Evolutionary conservation across 2,329 filamentous ascomycete species (phyloP), one percentile per base, ranked within the genome.

Genomic region (Aspergillus luchuensis): DNA sequence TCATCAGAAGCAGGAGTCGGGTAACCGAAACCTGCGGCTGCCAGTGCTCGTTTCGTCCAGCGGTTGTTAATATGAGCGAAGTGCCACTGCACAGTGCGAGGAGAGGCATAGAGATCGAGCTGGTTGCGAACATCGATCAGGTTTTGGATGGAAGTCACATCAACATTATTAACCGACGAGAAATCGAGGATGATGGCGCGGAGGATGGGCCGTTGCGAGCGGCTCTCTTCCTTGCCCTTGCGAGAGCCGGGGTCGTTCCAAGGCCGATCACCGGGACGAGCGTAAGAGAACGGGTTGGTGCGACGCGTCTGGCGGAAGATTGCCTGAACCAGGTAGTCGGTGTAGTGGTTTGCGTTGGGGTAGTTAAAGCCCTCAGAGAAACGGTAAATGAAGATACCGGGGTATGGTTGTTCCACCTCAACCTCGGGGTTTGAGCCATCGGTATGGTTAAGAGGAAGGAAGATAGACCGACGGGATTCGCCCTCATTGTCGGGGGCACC

Each of bases 301-400:
- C 91, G 89, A 39, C 90, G 87, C 2, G 93, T 96, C 62, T 88
- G 79, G 47, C 82, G 75, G 66, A 89, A 89, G 50, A 96, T 86
- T 67, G 87, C 85, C 2, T 83, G 78, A 2, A 87, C 85, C 54
- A 96, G 82, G 70, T 91, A 86, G 71, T 97, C 92, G 59, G 97
- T 86, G 65, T 96, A 92, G 73, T 91, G 89, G 70, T 91, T 91
- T 19, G 92, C 92, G 69, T 97, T 99, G 62, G 94, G 92, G 71
- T 98, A 99, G 78, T 95, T 96, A 83, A 96, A 97, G 47, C 93
- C 91, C 79, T 98, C 94, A 0, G 90, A 88, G 76, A 97, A 97
- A 48, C 94, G 88, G 80, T 96, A 98, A 71, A 98, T 96, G 78
- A 98, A 96, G 66, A 99, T 85, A 56, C 95, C 95, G 0, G 94